Percentiles rank a stretch among this genome's conserved stretches.
phyloP scores from a whole-genome alignment of 805 yeast genomes.

The Cyberlindnera maritima region DNA sequence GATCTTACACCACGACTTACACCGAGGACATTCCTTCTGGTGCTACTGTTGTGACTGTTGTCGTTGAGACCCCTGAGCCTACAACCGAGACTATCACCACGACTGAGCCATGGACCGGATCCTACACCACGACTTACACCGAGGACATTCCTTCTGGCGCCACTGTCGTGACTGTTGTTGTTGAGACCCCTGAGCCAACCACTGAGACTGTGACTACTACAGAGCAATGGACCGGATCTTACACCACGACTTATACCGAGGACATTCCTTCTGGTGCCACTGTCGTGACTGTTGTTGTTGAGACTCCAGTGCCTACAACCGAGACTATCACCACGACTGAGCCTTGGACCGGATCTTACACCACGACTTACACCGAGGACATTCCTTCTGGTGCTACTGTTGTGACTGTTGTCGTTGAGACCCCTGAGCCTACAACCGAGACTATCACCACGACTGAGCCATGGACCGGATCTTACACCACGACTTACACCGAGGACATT shows the following conservation, averaged over 20 bases:
- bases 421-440: background rate
- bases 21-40: background rate
- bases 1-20: too few species aligned
- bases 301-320: background rate
- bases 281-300: background rate
- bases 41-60: background rate
- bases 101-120: background rate
- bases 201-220: background rate
- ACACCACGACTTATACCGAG: background rate
- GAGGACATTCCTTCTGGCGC: background rate
- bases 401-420: background rate
- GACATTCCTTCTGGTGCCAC: background rate
- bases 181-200: background rate
- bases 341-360: conserved; percentile 10
- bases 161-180: background rate
- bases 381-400: background rate
- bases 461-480: conserved; percentile 14
- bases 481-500: conserved; percentile 11
- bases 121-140: background rate
- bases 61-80: background rate
- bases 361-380: background rate
- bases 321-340: background rate
- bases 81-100: background rate
- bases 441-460: background rate
- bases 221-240: background rate